phyloP scores from a whole-genome alignment of 768 basidiomycete genomes.

The Russula sp. region DNA sequence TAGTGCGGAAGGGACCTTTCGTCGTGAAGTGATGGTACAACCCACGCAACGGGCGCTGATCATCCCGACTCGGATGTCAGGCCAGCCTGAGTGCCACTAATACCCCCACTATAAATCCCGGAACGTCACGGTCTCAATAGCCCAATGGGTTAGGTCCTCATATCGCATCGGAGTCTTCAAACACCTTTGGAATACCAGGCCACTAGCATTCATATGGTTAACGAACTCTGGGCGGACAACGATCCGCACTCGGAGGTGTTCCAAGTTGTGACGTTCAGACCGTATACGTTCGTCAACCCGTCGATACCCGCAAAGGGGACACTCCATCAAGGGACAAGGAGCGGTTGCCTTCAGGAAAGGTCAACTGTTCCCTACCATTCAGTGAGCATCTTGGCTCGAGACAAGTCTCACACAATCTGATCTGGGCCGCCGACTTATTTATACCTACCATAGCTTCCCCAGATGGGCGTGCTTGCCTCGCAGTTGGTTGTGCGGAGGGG shows the following conservation, averaged over 20 bases:
- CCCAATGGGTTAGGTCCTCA: background rate
- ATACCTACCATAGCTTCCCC: conserved; percentile 54
- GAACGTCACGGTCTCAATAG: background rate
- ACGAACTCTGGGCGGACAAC: background rate
- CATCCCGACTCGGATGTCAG: background rate
- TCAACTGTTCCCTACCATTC: conserved; percentile 96
- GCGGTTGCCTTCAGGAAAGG: conserved; percentile 71
- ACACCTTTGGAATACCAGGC: no score
- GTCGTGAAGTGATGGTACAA: background rate
- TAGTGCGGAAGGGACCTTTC: background rate
- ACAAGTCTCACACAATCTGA: background rate
- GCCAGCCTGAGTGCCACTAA: background rate
- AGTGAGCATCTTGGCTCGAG: conserved; percentile 42
- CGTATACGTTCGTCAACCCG: conserved; percentile 79
- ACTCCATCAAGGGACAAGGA: conserved; percentile 53
- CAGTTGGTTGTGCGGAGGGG: conserved; percentile 92
- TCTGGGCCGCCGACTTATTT: background rate
- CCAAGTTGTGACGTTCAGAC: conserved; percentile 84
- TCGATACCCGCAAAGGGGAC: no score
- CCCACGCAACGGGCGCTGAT: background rate
- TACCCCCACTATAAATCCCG: background rate
- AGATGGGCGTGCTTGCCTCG: conserved; percentile 82
- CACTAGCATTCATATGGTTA: no score
- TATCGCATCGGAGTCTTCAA: background rate
- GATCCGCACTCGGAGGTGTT: conserved; percentile 56